Evolutionary conservation across 140 eudicot species (phyloP), one percentile per base, ranked within the genome.

Genomic region (Flaveria floridana): DNA sequence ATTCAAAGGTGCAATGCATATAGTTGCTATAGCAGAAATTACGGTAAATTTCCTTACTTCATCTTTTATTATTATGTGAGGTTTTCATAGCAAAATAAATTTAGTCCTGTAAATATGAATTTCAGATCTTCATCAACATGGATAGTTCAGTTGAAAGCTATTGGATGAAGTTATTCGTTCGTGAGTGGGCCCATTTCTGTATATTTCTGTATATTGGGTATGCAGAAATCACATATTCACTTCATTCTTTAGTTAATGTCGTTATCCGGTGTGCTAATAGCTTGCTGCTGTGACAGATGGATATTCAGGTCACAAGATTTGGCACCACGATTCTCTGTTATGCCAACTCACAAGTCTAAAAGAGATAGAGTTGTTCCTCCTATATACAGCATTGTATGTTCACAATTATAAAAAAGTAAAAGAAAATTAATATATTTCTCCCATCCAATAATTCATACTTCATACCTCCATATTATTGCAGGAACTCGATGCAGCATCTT

Each of bases 101-200:
- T 65, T 68, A 69, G 6, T 62, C 68, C 21, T 50, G 11, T 19
- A 7, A 53, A 65, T 61, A 57, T 62, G 47, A 13, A 20, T 83
- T 80, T 69, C 91, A 94, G 99, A 78, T 94, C 46, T 88, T 88
- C 75, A 84, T 94, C 42, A 85, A 87, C 81, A 80, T 90, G 90
- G 91, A 88, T 18, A 82, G 84, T 74, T 94, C 99, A 3, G 42
- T 81, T 62, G 97, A 87, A n/a, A 88, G 73, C 62, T 90, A 87
- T 71, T 94, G 99, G 97, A 76, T 94, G 72, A 91, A 96, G 69
- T 77, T 91, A 82, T 48, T 90, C 52, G 73, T 89, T 73, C 88
- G 99, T 21, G 99, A 94, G 78, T 91, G 90, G 96, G 92, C 95
- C 10, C 97, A 87, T 62, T 85, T 94, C 48, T 90, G 91, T 83